Evolutionary conservation across 1,139 yeast genomes (phyloP).

Genomic region (Yarrowia galli): DNA sequence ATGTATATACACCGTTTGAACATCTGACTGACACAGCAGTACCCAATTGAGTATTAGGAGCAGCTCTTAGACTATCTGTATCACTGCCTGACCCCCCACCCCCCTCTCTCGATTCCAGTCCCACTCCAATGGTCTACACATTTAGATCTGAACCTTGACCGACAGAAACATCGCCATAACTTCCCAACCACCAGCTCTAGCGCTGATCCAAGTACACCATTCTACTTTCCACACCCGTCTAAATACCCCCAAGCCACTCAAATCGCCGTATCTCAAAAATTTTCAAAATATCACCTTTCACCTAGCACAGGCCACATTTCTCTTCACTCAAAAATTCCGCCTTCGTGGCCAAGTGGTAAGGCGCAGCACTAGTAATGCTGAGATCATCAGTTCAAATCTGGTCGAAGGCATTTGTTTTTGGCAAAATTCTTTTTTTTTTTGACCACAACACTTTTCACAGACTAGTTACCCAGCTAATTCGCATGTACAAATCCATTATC

Average conservation of each 20-base stretch:
- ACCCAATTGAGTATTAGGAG: too few species aligned
- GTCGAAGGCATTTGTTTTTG: constrained; percentile 33
- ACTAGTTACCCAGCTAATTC: too few species aligned
- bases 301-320: neutral
- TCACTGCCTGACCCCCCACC: too few species aligned
- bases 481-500: neutral
- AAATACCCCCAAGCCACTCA: too few species aligned
- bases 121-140: neutral
- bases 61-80: too few species aligned
- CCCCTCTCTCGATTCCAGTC: too few species aligned
- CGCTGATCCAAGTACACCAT: neutral
- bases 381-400: constrained; percentile 38
- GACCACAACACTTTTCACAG: too few species aligned
- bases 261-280: neutral
- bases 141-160: neutral
- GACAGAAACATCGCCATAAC: neutral
- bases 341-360: constrained; percentile 39
- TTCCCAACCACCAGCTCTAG: neutral
- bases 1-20: too few species aligned
- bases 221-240: too few species aligned
- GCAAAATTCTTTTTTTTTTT: too few species aligned
- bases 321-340: neutral
- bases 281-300: neutral
- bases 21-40: too few species aligned
- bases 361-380: constrained; percentile 38